These are phyloP conservation scores for Casuarina equisetifolia DNA, from an alignment of 306 rosid species.

Conservation along the genomic window DNA sequence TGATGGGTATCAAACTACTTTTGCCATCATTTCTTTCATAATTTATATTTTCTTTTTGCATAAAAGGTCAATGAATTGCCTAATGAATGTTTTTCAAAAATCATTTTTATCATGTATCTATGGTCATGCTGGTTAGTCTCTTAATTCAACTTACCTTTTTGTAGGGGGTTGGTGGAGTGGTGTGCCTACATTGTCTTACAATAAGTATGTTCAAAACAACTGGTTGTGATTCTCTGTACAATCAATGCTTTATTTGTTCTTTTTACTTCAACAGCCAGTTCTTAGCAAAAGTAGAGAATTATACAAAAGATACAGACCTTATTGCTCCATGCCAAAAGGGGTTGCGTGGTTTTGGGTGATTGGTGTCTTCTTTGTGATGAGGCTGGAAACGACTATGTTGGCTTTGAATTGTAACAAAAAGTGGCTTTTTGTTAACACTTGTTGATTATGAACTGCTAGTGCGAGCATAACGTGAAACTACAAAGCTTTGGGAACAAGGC, in stretches of 20 bases:
- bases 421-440: too few species aligned
- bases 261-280: slow-evolving; percentile 57
- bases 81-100: not conserved
- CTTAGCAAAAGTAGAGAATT: slow-evolving; percentile 73
- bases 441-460: too few species aligned
- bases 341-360: not conserved
- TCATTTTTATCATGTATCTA: not conserved
- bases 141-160: slow-evolving; percentile 25
- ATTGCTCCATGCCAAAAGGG: slow-evolving; percentile 95
- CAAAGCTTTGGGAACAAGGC: slow-evolving; percentile 8
- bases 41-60: not conserved
- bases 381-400: too few species aligned
- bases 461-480: not conserved
- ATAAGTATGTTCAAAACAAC: slow-evolving; percentile 42
- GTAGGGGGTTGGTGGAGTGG: slow-evolving; percentile 99
- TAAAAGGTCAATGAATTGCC: slow-evolving; percentile 1
- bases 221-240: slow-evolving; percentile 14
- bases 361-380: too few species aligned
- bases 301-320: slow-evolving; percentile 76
- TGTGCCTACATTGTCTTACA: slow-evolving; percentile 70
- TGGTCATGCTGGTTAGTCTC: slow-evolving; percentile 21
- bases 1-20: slow-evolving; percentile 65
- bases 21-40: slow-evolving; percentile 19
- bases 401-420: too few species aligned
- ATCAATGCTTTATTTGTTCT: slow-evolving; percentile 20